Conservation (phyloP, 495 filamentous ascomycete genomes). For the Amphirosellinia nigrospora region DNA sequence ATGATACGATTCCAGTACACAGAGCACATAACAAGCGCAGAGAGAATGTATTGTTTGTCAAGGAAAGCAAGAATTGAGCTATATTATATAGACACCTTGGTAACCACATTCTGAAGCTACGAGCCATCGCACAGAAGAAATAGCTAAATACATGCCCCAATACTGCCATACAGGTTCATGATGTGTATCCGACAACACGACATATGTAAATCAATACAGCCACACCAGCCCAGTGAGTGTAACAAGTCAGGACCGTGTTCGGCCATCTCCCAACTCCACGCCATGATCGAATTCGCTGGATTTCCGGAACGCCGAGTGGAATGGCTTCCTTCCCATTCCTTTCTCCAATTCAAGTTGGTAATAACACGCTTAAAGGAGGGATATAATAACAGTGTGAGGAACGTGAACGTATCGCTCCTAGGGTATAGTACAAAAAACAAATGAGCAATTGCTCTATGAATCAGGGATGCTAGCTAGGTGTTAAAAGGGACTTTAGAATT, state of each 20-base stretch:
- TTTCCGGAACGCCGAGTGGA: constrained; percentile 15
- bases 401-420: constrained; percentile 3
- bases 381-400: constrained; percentile 2
- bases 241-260: neutral
- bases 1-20: neutral
- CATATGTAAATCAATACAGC: constrained; percentile 10
- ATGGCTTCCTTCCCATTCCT: neutral
- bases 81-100: neutral
- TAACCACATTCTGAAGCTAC: neutral
- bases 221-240: neutral
- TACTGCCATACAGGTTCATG: neutral
- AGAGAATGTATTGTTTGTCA: neutral
- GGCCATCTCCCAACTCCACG: constrained; percentile 25
- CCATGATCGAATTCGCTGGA: constrained; percentile 15
- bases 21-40: neutral
- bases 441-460: constrained; percentile 7
- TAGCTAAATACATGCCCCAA: neutral
- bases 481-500: neutral
- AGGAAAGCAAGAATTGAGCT: neutral
- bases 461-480: neutral
- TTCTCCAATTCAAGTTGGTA: neutral
- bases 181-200: neutral
- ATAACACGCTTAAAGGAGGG: constrained; percentile 8
- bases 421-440: constrained; percentile 21
- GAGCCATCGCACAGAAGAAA: neutral